Evolutionary conservation across 2,329 filamentous ascomycete genomes (phyloP).

Genomic region (Diaporthe ilicicola): DNA sequence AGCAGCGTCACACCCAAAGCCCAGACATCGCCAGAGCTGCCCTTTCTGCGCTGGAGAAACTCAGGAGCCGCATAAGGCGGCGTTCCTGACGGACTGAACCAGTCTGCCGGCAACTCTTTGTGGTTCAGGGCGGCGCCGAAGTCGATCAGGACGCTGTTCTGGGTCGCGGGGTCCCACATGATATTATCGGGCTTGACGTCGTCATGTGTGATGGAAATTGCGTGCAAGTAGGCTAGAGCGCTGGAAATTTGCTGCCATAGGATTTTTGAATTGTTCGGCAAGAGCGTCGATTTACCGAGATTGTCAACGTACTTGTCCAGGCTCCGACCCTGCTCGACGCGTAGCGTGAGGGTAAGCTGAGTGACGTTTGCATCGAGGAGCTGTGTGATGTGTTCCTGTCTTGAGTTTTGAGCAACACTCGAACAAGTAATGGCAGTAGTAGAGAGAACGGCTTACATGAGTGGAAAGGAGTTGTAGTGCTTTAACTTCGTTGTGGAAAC

Average conservation of each 20-base stretch:
- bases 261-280: background rate
- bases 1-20: slow-evolving; percentile 34
- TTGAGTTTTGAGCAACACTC: too few species aligned
- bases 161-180: slow-evolving; percentile 19
- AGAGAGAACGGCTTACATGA: background rate
- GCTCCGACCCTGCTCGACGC: background rate
- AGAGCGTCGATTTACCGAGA: background rate
- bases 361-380: background rate
- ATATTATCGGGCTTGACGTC: slow-evolving; percentile 35
- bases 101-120: background rate
- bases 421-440: background rate
- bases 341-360: background rate
- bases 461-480: background rate
- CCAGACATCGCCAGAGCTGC: slow-evolving; percentile 31
- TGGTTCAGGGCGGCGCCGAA: slow-evolving; percentile 33
- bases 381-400: slow-evolving; percentile 6
- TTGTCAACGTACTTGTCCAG: slow-evolving; percentile 3
- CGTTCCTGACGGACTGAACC: slow-evolving; percentile 33
- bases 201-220: slow-evolving; percentile 28
- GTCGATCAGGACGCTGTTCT: slow-evolving; percentile 30
- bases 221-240: slow-evolving; percentile 7
- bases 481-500: background rate
- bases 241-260: slow-evolving; percentile 7
- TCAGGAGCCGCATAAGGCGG: slow-evolving; percentile 33
- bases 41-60: slow-evolving; percentile 26